Conservation (phyloP, 2,329 filamentous ascomycete species). For the Byssoonygena ceratinophila region DNA sequence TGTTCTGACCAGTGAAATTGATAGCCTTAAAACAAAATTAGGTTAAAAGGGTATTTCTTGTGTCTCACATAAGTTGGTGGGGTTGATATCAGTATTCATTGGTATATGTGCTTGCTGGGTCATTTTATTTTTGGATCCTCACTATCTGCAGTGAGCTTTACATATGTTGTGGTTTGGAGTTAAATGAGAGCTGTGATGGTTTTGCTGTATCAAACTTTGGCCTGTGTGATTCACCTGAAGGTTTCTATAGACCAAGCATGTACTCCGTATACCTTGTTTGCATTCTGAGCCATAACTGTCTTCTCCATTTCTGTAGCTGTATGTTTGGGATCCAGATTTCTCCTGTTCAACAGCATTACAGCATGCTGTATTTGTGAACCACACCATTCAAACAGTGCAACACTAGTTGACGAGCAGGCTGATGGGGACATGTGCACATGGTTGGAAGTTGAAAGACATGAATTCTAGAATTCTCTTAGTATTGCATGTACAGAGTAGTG, state of each 20-base stretch:
- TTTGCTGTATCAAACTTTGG: neutral
- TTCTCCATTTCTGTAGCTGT: neutral
- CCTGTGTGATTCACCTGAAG: neutral
- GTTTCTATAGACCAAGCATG: neutral
- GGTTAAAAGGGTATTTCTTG: slow-evolving; percentile 26
- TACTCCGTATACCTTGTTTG: no score
- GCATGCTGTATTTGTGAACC: neutral
- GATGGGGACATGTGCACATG: no score
- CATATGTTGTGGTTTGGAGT: neutral
- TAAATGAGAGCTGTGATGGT: neutral
- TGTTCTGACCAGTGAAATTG: slow-evolving; percentile 60
- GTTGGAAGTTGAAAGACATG: no score
- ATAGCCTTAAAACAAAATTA: slow-evolving; percentile 68
- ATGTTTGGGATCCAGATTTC: neutral
- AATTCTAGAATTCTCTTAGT: no score
- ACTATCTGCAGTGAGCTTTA: neutral
- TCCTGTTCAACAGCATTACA: neutral
- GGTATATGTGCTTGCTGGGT: neutral
- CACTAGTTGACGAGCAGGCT: no score
- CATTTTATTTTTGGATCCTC: neutral
- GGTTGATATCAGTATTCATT: neutral
- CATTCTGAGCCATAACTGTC: neutral
- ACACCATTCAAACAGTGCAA: no score
- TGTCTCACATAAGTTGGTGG: neutral
- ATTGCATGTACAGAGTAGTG: no score